These are phyloP conservation scores for Arthrobotrys sphaeroides DNA, from an alignment of 2,329 filamentous ascomycete genomes.

Conservation along the genomic window DNA sequence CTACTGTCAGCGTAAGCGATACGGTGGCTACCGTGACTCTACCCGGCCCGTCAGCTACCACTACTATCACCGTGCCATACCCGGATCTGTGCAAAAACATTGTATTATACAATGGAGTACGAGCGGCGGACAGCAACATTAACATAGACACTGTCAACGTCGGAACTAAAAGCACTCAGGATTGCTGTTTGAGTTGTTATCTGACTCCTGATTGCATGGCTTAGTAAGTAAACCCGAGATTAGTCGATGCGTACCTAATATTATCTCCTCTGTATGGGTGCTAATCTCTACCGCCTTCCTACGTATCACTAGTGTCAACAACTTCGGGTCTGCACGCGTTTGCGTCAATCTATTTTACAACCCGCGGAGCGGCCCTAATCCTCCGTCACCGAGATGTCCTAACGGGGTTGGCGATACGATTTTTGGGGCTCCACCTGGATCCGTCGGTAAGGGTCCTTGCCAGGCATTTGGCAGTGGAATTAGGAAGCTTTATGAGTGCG, in stretches of 20 bases:
- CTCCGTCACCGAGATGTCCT: conserved; percentile 4
- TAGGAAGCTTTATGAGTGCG: not conserved
- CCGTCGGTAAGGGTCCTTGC: conserved; percentile 10
- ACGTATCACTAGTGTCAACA: not conserved
- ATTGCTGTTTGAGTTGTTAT: conserved; percentile 3
- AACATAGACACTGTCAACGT: not conserved
- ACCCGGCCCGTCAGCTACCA: not conserved
- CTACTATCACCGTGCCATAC: conserved; percentile 1
- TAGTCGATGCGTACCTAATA: not conserved
- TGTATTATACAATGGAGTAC: not conserved
- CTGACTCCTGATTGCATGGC: not conserved
- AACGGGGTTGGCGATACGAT: not conserved
- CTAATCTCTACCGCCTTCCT: too few species aligned
- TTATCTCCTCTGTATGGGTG: not conserved
- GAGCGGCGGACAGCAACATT: not conserved
- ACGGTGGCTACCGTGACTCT: not conserved
- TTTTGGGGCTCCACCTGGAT: not conserved
- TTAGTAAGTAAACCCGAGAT: conserved; percentile 12
- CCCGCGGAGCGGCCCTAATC: not conserved
- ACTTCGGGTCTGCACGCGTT: not conserved
- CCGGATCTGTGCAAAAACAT: conserved; percentile 6
- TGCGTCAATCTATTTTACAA: not conserved
- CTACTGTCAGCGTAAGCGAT: not conserved
- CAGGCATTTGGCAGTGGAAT: not conserved
- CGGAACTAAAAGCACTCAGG: not conserved